These are phyloP conservation scores for Coniochaeta prunicola DNA, from an alignment of 2,329 filamentous ascomycete genomes.

Conservation along the genomic window DNA sequence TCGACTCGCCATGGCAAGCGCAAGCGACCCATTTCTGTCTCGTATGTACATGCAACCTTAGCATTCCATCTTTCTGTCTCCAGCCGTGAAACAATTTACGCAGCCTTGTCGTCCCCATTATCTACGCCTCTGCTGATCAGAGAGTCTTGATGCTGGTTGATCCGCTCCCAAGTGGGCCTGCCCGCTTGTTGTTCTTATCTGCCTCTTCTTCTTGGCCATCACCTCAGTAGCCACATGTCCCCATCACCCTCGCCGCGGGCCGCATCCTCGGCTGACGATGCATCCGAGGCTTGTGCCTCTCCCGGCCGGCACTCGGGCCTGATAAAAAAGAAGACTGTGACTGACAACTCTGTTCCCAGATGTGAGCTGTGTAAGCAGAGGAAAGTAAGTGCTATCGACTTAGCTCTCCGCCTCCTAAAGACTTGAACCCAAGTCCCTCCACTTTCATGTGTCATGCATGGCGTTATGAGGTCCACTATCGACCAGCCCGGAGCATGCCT, in stretches of 20 bases:
- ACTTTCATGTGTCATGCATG: neutral
- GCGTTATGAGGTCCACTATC: neutral
- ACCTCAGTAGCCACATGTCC: neutral
- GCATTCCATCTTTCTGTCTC: neutral
- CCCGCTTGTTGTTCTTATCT: neutral
- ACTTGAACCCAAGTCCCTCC: neutral
- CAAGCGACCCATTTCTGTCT: conserved; percentile 54
- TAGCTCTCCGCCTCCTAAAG: neutral
- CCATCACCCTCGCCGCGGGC: conserved; percentile 2
- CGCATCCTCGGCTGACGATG: conserved; percentile 8
- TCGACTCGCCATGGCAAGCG: conserved; percentile 40
- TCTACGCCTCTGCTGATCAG: neutral
- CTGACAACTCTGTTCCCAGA: conserved; percentile 34
- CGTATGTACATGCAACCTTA: conserved; percentile 34
- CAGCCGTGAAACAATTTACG: neutral
- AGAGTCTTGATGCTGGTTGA: neutral
- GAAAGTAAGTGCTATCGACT: conserved; percentile 49
- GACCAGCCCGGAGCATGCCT: too few relatives aligned
- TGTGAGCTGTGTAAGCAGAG: conserved; percentile 75
- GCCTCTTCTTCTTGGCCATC: conserved; percentile 5
- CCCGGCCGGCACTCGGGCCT: conserved; percentile 2
- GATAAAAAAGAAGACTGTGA: conserved; percentile 13
- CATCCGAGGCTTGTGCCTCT: conserved; percentile 3
- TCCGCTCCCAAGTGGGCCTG: neutral
- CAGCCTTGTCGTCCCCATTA: conserved; percentile 4